Evolutionary conservation across 495 filamentous ascomycete genomes (phyloP).

Genomic region (Echria macrotheca): DNA sequence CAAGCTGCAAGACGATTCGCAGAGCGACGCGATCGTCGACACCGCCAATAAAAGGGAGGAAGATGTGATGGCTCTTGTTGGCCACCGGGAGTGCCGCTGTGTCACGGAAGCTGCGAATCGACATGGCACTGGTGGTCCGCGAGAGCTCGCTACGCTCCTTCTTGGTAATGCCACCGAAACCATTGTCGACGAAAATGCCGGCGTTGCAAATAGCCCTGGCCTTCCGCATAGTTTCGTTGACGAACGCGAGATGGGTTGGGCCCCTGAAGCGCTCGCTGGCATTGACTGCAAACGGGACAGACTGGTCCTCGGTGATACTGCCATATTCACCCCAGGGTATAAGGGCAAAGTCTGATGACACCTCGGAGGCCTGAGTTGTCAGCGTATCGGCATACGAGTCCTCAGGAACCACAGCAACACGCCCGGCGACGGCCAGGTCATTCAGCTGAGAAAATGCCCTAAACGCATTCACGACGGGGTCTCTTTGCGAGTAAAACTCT

Average conservation of each 20-base stretch:
- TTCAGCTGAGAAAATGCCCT: slow-evolving; percentile 80
- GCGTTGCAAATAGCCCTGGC: slow-evolving; percentile 53
- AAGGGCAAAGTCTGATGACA: slow-evolving; percentile 69
- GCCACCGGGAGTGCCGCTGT: slow-evolving; percentile 41
- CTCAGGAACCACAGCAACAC: slow-evolving; percentile 70
- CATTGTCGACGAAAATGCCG: slow-evolving; percentile 79
- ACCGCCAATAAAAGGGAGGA: slow-evolving; percentile 83
- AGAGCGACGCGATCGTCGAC: slow-evolving; percentile 78
- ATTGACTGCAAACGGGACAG: slow-evolving; percentile 32
- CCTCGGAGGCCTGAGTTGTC: slow-evolving; percentile 1
- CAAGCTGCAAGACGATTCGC: slow-evolving; percentile 74
- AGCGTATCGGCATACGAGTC: slow-evolving; percentile 62
- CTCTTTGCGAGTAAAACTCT: slow-evolving; percentile 61
- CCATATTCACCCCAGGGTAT: slow-evolving; percentile 91
- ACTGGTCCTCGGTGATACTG: slow-evolving; percentile 57
- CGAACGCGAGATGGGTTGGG: slow-evolving; percentile 57
- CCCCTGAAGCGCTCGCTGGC: slow-evolving; percentile 46
- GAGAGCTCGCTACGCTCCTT: slow-evolving; percentile 29
- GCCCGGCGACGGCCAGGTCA: slow-evolving; percentile 76
- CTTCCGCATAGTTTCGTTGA: slow-evolving; percentile 56
- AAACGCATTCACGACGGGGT: slow-evolving; percentile 91
- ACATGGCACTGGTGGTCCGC: slow-evolving; percentile 52
- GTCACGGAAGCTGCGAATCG: slow-evolving; percentile 50
- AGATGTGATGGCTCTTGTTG: slow-evolving; percentile 76
- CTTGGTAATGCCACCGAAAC: slow-evolving; percentile 51